Percentiles rank a stretch among this genome's conserved stretches.
These are phyloP conservation scores for Chlamydomonas reinhardtii DNA, from an alignment of 163 green algal species.

Conservation along the genomic window DNA sequence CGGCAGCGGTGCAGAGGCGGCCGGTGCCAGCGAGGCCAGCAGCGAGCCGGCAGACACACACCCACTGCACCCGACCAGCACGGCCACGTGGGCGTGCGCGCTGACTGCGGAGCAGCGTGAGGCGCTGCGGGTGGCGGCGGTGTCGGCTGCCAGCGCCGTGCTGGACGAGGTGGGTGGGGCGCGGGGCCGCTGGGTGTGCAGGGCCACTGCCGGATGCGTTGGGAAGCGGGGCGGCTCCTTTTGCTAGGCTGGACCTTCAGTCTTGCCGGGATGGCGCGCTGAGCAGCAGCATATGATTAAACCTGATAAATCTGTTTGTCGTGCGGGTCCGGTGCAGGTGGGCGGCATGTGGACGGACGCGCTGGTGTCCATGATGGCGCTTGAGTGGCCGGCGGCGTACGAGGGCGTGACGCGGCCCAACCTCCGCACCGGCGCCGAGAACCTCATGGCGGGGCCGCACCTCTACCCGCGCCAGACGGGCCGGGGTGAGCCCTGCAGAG, in stretches of 20 bases:
- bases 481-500: background rate
- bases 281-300: no score
- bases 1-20: conserved; percentile 34
- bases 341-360: conserved; percentile 80
- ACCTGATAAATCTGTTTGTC: no score
- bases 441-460: conserved; percentile 57
- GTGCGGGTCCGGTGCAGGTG: background rate
- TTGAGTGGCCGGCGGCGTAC: conserved; percentile 69
- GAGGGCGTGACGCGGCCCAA: conserved; percentile 42
- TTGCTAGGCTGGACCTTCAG: no score
- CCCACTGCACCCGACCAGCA: conserved; percentile 20
- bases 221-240: no score
- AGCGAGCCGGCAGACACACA: background rate
- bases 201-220: no score
- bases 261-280: no score
- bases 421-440: conserved; percentile 60
- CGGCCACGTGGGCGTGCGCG: conserved; percentile 22
- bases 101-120: conserved; percentile 25
- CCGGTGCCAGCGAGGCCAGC: background rate
- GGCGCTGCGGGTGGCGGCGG: conserved; percentile 52
- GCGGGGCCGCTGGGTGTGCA: no score
- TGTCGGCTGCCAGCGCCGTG: conserved; percentile 44
- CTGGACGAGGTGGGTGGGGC: conserved; percentile 35
- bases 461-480: conserved; percentile 50
- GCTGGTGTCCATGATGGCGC: conserved; percentile 67